Base-by-base conservation (phyloP, 495 filamentous ascomycete species). In the Talaromyces proteolyticus region DNA sequence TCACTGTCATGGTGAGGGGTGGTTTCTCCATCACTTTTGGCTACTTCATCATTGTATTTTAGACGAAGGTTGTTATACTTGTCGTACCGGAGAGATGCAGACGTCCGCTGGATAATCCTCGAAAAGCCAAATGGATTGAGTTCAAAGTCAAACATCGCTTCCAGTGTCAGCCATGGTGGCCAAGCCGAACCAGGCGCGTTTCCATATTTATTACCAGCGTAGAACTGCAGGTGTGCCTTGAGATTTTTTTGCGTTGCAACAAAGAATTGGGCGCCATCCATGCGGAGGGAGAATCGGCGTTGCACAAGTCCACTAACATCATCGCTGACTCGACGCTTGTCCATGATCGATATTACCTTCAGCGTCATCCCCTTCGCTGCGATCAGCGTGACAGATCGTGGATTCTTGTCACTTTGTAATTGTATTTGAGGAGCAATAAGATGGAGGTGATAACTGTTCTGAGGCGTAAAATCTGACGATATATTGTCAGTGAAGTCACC, bases 401-500 rank as follows among this genome's bases (percentile, higher is more conserved):
- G 80, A 57, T 96, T 96, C 77, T 97, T 97, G 57, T 97, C 92
- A 62, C 94, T 97, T 61, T 97, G 91, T 42, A 98, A 75, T 63
- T 98, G 93, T 45, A 98, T 95, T 61, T 98, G 93, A 37, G 93
- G 93, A 8, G 92, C 94, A 58, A 97, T 95, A 12, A 98, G 79
- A 20, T 91, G 89, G 57, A 97, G 77, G 61, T 95, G 88, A 62
- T 96, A 98, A 57, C 86, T 89, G 62, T 94, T 96, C 57, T 93
- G 88, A 3, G 92, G 81, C n/a, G 85, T 85, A 63, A 91, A 97
- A 48, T 95, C 89, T n/a, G 87, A 76, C 2, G 89, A 80, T 54
- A 97, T 87, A 49, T 89, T 85, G 36, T 87, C 77, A 11, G 76
- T 82, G 8, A 86, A 76, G 48, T 85, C 75, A 36, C 82, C 83